phyloP scores from a whole-genome alignment of 2,329 filamentous ascomycete species.

The Mycosphaerella arachidis region DNA sequence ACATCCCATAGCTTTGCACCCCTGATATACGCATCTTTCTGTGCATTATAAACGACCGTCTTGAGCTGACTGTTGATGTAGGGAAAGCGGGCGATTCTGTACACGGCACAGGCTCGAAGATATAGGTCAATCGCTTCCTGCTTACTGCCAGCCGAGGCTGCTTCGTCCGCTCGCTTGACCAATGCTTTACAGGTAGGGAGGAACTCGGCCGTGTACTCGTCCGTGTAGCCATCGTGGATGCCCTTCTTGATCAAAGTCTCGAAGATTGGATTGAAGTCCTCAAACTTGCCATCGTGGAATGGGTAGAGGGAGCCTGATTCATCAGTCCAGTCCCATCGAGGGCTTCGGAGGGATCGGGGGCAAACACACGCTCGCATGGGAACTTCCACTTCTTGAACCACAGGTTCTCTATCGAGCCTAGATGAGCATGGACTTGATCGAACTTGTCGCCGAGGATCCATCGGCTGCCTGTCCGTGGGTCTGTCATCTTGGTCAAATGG shows the following conservation, averaged over 20 bases:
- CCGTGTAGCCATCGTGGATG: constrained; percentile 38
- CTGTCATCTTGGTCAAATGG: constrained; percentile 4
- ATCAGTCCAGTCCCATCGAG: background rate
- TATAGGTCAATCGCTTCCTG: constrained; percentile 32
- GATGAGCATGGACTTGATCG: constrained; percentile 50
- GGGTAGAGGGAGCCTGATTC: constrained; percentile 24
- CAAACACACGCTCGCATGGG: constrained; percentile 23
- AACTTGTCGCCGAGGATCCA: constrained; percentile 46
- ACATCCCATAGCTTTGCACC: constrained; percentile 33
- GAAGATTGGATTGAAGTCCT: constrained; percentile 39
- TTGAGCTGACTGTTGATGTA: constrained; percentile 37
- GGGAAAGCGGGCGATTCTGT: constrained; percentile 36
- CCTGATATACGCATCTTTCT: constrained; percentile 37
- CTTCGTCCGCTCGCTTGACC: constrained; percentile 28
- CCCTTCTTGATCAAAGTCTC: constrained; percentile 33
- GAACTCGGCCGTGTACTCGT: constrained; percentile 36
- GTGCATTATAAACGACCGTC: constrained; percentile 31
- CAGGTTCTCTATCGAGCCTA: constrained; percentile 56
- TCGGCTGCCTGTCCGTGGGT: constrained; percentile 31
- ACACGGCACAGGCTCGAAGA: constrained; percentile 35
- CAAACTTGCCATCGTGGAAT: constrained; percentile 30
- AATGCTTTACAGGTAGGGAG: constrained; percentile 32
- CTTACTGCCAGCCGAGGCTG: constrained; percentile 22
- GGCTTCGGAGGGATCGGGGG: too few species aligned
- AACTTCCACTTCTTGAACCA: constrained; percentile 38